Percentiles rank a stretch among this genome's conserved stretches.
Conservation (phyloP, 495 filamentous ascomycete genomes). For the Clohesyomyces aquaticus region DNA sequence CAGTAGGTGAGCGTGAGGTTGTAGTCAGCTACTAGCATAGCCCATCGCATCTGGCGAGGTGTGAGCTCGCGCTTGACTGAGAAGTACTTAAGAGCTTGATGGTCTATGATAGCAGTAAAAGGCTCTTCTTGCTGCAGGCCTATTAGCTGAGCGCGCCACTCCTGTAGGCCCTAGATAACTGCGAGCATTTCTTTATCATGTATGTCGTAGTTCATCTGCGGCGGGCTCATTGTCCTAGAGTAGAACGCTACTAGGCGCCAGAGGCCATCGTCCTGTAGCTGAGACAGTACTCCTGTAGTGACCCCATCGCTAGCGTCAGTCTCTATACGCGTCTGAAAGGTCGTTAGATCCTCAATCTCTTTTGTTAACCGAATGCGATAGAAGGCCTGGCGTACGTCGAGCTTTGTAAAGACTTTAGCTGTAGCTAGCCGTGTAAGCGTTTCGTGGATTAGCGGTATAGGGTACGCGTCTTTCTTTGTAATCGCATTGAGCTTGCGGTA, state of each 20-base stretch:
- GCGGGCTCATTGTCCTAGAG: slow-evolving; percentile 38
- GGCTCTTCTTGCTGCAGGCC: slow-evolving; percentile 25
- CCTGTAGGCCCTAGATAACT: slow-evolving; percentile 44
- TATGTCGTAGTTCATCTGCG: slow-evolving; percentile 42
- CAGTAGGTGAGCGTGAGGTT: slow-evolving; percentile 40
- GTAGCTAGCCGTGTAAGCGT: slow-evolving; percentile 42
- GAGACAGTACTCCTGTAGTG: slow-evolving; percentile 36
- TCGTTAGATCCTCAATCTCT: slow-evolving; percentile 42
- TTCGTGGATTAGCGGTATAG: slow-evolving; percentile 54
- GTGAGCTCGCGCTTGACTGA: slow-evolving; percentile 33
- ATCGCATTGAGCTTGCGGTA: slow-evolving; percentile 48
- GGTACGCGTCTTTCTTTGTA: slow-evolving; percentile 52
- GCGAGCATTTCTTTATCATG: slow-evolving; percentile 49
- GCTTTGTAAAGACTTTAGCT: slow-evolving; percentile 51
- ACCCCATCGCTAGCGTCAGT: slow-evolving; percentile 18
- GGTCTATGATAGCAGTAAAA: slow-evolving; percentile 43
- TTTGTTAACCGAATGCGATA: slow-evolving; percentile 33
- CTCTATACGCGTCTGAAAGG: slow-evolving; percentile 42
- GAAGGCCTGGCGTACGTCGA: slow-evolving; percentile 46
- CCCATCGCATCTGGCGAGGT: slow-evolving; percentile 39
- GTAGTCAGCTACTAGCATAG: slow-evolving; percentile 29
- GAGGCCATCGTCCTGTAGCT: slow-evolving; percentile 36
- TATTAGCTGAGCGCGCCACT: slow-evolving; percentile 42
- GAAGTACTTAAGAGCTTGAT: slow-evolving; percentile 47
- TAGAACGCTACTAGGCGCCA: slow-evolving; percentile 43